These are phyloP conservation scores for Phytophthora macrochlamydospora DNA, from an alignment of 352 stramenopile genomes.

Conservation along the genomic window DNA sequence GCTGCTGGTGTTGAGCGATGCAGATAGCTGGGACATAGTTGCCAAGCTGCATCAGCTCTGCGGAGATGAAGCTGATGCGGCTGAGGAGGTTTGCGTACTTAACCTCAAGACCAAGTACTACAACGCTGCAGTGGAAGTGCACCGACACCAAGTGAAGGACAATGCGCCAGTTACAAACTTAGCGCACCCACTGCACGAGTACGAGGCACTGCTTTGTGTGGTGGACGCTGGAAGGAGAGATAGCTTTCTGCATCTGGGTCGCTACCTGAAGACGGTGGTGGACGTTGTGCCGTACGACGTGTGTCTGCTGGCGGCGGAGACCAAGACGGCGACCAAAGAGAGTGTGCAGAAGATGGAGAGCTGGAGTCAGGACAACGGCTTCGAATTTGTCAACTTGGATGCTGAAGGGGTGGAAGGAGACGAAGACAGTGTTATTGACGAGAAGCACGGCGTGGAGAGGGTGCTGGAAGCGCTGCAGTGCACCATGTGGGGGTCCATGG, in stretches of 20 bases:
- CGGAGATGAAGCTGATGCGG: slow-evolving; percentile 14
- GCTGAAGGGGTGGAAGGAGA: not conserved
- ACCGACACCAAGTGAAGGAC: slow-evolving; percentile 48
- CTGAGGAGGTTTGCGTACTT: slow-evolving; percentile 30
- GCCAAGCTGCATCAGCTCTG: slow-evolving; percentile 40
- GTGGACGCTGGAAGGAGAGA: slow-evolving; percentile 41
- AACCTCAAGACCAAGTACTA: slow-evolving; percentile 78
- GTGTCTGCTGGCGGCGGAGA: slow-evolving; percentile 50
- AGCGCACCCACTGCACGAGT: slow-evolving; percentile 45
- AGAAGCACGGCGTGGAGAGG: slow-evolving; percentile 66
- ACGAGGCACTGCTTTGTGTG: slow-evolving; percentile 71
- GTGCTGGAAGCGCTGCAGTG: slow-evolving; percentile 79
- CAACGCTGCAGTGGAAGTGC: slow-evolving; percentile 55
- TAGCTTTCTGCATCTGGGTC: slow-evolving; percentile 50
- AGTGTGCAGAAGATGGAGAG: slow-evolving; percentile 39
- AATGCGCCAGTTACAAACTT: slow-evolving; percentile 45
- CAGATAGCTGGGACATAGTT: slow-evolving; percentile 24
- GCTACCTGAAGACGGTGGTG: slow-evolving; percentile 52
- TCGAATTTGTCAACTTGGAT: slow-evolving; percentile 62
- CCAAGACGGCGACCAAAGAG: slow-evolving; percentile 27
- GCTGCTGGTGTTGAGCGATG: slow-evolving; percentile 56
- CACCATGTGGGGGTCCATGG: slow-evolving; percentile 84
- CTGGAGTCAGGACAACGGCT: slow-evolving; percentile 67
- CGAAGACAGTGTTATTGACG: slow-evolving; percentile 23
- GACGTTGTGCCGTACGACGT: slow-evolving; percentile 61